Base-by-base conservation (phyloP, 1,284 basidiomycete species). In the Trametes hirsuta region DNA sequence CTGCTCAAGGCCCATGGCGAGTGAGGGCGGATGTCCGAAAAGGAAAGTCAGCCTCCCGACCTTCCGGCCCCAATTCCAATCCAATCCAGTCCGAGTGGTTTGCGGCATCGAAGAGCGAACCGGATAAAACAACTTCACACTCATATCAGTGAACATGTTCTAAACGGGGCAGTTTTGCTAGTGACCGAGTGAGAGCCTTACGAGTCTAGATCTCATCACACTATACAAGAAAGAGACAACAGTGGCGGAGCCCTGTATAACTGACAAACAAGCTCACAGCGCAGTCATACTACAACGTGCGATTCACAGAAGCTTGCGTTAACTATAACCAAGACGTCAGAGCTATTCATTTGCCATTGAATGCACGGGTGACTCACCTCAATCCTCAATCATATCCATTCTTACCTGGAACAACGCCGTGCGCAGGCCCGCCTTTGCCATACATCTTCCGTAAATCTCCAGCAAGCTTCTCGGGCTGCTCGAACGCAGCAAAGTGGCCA, bases 401-500 rank as follows among this genome's bases (percentile, higher is more conserved):
- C 30, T 61, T 63, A 2, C 66, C 67, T 1, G 53, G 44, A 3
- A 74, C 69, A 21, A 70, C 67, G 4, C 62, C 66, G 55, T 62
- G 68, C 30, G 72, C 73, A 18, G 71, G 69, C 4, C 73, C 73
- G 11, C 64, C 68, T 34, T 62, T 65, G 15, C 69, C 69, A 47
- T 69, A 74, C 73, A 75, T 73, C 53, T 54, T 66, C 36, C 67
- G 60, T 25, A 75, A n/a, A 41, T 75, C 74, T n/a, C 55, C 62
- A 2, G 55, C 72, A 5, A 75, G 67, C 10, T 49, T 64, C 49
- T 68, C 68, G 0, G 74, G 74, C 48, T 65, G 47, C 51, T 75
- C 72, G 47, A 69, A 61, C 3, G 74, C 69, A 0, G 74, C 69
- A 46, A 75, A 75, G 61, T 74, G 74, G 3, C 73, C 74, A 3